Percentiles rank a stretch among this genome's conserved stretches.
These are phyloP conservation scores for Annulohypoxylon nitens DNA, from an alignment of 495 filamentous ascomycete species.

Conservation along the genomic window DNA sequence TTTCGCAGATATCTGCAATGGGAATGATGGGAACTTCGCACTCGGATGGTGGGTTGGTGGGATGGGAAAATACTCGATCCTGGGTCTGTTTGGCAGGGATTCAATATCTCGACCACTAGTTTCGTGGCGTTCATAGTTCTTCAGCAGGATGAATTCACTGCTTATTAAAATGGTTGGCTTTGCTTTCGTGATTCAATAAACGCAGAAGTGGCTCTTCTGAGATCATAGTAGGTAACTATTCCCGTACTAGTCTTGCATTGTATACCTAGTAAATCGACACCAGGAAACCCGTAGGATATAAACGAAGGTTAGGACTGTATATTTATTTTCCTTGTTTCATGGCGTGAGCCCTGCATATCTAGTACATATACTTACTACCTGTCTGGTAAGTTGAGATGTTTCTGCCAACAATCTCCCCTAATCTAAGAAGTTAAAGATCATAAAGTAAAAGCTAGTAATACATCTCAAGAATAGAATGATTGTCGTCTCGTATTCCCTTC, in stretches of 20 bases:
- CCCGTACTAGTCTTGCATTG: neutral
- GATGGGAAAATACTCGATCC: conserved; percentile 1
- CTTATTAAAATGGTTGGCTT: neutral
- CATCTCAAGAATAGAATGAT: neutral
- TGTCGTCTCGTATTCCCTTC: neutral
- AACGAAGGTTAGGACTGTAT: neutral
- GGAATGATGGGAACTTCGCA: neutral
- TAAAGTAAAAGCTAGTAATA: conserved; percentile 2
- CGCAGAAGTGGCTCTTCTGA: neutral
- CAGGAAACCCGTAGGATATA: neutral
- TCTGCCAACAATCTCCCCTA: neutral
- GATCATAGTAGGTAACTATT: neutral
- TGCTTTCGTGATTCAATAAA: neutral
- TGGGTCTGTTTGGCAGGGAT: conserved; percentile 13
- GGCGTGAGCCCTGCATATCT: no score
- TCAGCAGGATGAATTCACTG: neutral
- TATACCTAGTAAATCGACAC: neutral
- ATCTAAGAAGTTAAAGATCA: neutral
- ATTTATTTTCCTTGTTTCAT: neutral
- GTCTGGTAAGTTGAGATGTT: neutral
- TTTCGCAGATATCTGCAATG: no score
- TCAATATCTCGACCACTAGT: neutral
- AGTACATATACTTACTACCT: no score
- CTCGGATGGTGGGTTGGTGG: neutral
- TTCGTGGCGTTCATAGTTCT: neutral